Base-by-base conservation (phyloP, 495 filamentous ascomycete genomes). In the Hypomontagnella submonticulosa region DNA sequence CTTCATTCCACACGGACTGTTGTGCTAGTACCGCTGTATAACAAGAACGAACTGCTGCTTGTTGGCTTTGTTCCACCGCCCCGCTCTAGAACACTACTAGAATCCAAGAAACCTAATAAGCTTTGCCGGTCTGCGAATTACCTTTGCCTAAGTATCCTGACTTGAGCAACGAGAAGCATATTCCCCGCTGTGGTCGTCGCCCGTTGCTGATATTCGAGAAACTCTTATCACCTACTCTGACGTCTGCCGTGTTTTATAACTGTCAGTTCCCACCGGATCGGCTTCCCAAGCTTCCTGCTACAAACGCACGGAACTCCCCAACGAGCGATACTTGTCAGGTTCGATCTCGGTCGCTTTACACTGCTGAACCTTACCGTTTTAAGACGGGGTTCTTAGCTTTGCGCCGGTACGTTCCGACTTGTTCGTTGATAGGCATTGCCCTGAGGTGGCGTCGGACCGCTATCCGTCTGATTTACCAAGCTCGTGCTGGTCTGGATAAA, bases 1-100 rank as follows among this genome's bases (percentile, higher is more conserved):
- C 61, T 54, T 63, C 59, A 62, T 69, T 66, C 51, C 61, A 54
- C 61, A 57, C 55, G 48, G 61, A 12, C 61, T 53, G 61, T 50
- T 16, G 66, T 69, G 56, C 61, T 37, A 58, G 60, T 61, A 36
- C 66, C 23, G 50, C 41, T 57, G 61, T 65, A 56, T 23, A 69
- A 69, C 59, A 37, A 52, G 20, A n/a, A 50, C 49, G 36, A n/a
- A 50, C 60, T 34, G 32, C 53, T 57, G 49, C 66, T 41, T 61
- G 50, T 64, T 52, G 56, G 66, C 27, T 44, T 43, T 37, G 66
- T 69, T 51, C 55, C 56, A 64, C 66, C 50, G 42, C 57, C 52
- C 40, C 32, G 54, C 59, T 56, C 58, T 63, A 68, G 65, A 68
- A 63, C 8, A 55, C 13, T 41, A 42, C 60, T 69, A 69, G 60